Evolutionary conservation across 768 basidiomycete species (phyloP).

Genomic region (Phylloporus sp.): DNA sequence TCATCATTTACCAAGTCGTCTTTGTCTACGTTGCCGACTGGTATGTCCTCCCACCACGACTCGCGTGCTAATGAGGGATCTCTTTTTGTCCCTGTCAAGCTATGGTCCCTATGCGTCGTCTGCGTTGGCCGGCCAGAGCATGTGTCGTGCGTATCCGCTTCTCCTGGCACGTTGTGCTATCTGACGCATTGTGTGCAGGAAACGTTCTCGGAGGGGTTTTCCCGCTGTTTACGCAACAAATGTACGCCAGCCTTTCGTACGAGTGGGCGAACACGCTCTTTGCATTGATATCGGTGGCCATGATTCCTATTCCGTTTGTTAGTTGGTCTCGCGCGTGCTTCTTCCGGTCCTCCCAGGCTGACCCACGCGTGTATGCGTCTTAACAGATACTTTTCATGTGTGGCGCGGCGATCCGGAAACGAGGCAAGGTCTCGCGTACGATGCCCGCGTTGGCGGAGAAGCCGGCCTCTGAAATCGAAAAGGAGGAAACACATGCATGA

Average conservation of each 20-base stretch:
- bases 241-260: slow-evolving; percentile 53
- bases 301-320: slow-evolving; percentile 61
- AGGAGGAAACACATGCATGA: slow-evolving; percentile 4
- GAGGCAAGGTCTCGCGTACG: slow-evolving; percentile 25
- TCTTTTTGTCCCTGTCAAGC: slow-evolving; percentile 17
- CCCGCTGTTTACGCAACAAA: slow-evolving; percentile 56
- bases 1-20: slow-evolving; percentile 52
- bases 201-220: slow-evolving; percentile 50
- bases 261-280: slow-evolving; percentile 60
- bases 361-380: not conserved
- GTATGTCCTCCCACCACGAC: slow-evolving; percentile 28
- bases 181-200: slow-evolving; percentile 28
- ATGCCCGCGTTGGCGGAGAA: slow-evolving; percentile 14
- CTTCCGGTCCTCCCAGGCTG: not conserved
- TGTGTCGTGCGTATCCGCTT: slow-evolving; percentile 41
- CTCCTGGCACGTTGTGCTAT: slow-evolving; percentile 12
- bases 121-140: slow-evolving; percentile 62
- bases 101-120: slow-evolving; percentile 64
- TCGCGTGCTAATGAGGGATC: not conserved
- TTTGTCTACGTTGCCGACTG: slow-evolving; percentile 64
- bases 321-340: slow-evolving; percentile 10
- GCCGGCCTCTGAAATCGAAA: not conserved
- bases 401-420: slow-evolving; percentile 30
- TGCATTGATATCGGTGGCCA: slow-evolving; percentile 44
- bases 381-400: slow-evolving; percentile 29